Evolutionary conservation across 306 rosid genomes (phyloP).

Genomic region (Lathyrus aphaca): DNA sequence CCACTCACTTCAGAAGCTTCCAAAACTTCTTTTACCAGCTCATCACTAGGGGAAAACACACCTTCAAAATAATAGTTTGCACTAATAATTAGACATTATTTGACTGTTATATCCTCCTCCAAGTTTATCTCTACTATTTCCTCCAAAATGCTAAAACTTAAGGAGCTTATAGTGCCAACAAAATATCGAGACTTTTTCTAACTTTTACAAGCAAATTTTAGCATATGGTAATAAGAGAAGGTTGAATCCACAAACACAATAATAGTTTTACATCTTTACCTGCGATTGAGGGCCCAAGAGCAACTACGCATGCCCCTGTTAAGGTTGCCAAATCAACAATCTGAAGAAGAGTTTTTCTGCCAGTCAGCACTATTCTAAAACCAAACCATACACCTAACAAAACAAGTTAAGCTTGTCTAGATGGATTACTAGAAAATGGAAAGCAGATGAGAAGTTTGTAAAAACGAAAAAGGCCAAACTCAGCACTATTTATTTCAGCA

Average conservation of each 20-base stretch:
- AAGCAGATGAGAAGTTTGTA: slow-evolving; percentile 3
- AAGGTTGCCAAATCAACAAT: slow-evolving; percentile 92
- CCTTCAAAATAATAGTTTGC: slow-evolving; percentile 54
- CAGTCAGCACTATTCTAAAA: slow-evolving; percentile 45
- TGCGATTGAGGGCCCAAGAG: slow-evolving; percentile 94
- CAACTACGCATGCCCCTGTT: slow-evolving; percentile 89
- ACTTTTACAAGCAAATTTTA: slow-evolving; percentile 6
- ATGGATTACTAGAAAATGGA: slow-evolving; percentile 25
- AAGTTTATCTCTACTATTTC: slow-evolving; percentile 15
- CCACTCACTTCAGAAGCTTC: slow-evolving; percentile 86
- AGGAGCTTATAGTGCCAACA: slow-evolving; percentile 8
- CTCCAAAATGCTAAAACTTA: slow-evolving; percentile 13
- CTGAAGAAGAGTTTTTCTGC: slow-evolving; percentile 52
- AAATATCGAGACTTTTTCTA: not conserved
- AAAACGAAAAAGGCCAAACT: slow-evolving; percentile 7
- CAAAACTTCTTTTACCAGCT: slow-evolving; percentile 81
- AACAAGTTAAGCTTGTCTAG: slow-evolving; percentile 3
- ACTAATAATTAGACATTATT: slow-evolving; percentile 27
- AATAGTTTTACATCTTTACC: slow-evolving; percentile 50
- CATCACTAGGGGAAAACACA: slow-evolving; percentile 92
- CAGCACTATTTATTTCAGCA: slow-evolving; percentile 11
- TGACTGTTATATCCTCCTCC: slow-evolving; percentile 5
- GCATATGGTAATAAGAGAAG: slow-evolving; percentile 3
- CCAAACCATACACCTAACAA: slow-evolving; percentile 16
- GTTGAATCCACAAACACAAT: not conserved